Conservation (phyloP, 352 stramenopile genomes). For the Globisporangium megalacanthum region DNA sequence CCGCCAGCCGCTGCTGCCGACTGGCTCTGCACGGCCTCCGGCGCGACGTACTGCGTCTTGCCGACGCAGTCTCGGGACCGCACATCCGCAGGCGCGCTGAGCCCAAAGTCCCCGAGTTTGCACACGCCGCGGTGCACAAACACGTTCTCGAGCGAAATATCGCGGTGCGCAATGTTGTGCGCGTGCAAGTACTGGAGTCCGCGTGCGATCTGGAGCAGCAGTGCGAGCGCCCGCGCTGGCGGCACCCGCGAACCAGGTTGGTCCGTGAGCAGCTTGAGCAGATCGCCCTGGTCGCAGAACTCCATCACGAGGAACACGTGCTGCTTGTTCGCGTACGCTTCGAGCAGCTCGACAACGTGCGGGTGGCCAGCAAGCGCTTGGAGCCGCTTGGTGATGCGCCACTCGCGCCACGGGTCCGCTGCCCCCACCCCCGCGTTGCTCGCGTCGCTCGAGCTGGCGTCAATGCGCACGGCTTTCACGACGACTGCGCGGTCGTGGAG, state of each 20-base stretch:
- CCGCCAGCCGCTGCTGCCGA: neutral
- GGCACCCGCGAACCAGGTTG: neutral
- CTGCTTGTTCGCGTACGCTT: slow-evolving; percentile 11
- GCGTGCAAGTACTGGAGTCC: slow-evolving; percentile 14
- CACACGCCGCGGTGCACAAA: slow-evolving; percentile 33
- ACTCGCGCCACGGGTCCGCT: slow-evolving; percentile 13
- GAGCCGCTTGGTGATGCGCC: slow-evolving; percentile 13
- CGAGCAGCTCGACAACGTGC: slow-evolving; percentile 10
- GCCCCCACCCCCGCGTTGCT: no score
- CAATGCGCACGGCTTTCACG: slow-evolving; percentile 14
- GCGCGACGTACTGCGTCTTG: slow-evolving; percentile 60
- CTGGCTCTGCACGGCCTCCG: slow-evolving; percentile 39
- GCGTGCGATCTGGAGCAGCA: slow-evolving; percentile 10
- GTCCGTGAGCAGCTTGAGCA: slow-evolving; percentile 10
- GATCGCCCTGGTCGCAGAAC: slow-evolving; percentile 12
- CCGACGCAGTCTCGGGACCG: slow-evolving; percentile 19
- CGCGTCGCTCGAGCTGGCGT: neutral
- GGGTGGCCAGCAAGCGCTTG: slow-evolving; percentile 10
- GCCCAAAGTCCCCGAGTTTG: slow-evolving; percentile 56
- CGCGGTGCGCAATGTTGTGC: slow-evolving; percentile 33
- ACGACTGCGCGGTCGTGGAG: slow-evolving; percentile 4
- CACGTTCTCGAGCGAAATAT: slow-evolving; percentile 66
- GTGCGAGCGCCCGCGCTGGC: slow-evolving; percentile 2
- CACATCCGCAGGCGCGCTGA: slow-evolving; percentile 21
- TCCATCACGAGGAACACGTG: slow-evolving; percentile 14